A percentile compares a stretch with the other conserved stretches of the same genome.
These are phyloP conservation scores for Apophysomyces ossiformis DNA, from an alignment of 371 early-diverging fungal genomes.

Conservation along the genomic window DNA sequence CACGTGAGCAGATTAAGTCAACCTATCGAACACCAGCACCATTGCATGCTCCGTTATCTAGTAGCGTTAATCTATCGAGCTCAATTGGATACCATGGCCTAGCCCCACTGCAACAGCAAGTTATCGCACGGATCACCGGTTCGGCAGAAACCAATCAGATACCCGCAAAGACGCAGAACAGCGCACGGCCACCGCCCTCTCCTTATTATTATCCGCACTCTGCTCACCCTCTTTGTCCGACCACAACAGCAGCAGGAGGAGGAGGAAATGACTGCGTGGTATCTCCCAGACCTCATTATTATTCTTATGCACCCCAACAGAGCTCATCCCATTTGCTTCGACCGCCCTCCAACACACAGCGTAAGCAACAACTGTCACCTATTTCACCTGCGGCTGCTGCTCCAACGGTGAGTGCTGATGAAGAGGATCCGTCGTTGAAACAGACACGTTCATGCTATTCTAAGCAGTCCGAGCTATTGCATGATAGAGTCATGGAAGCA, in stretches of 20 bases:
- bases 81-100: constrained; percentile 19
- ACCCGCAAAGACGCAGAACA: constrained; percentile 4
- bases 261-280: not conserved
- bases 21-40: constrained; percentile 13
- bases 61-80: not conserved
- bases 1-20: constrained; percentile 33
- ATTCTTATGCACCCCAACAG: constrained; percentile 14
- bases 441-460: constrained; percentile 20
- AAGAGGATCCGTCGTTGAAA: constrained; percentile 11
- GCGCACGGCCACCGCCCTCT: constrained; percentile 14
- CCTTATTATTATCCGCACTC: constrained; percentile 39
- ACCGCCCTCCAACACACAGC: not conserved
- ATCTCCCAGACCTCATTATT: not conserved
- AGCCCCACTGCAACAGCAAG: constrained; percentile 40
- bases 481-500: constrained; percentile 52
- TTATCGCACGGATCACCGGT: constrained; percentile 42
- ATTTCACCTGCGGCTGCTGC: constrained; percentile 18
- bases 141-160: not conserved
- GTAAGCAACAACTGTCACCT: constrained; percentile 18
- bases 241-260: constrained; percentile 13
- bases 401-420: not conserved
- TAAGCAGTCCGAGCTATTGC: constrained; percentile 20
- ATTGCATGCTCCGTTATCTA: constrained; percentile 5
- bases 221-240: constrained; percentile 45
- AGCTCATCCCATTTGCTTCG: constrained; percentile 9